Evolutionary conservation across 805 yeast species (phyloP).

Genomic region (Sugiyamaella chiloensis): DNA sequence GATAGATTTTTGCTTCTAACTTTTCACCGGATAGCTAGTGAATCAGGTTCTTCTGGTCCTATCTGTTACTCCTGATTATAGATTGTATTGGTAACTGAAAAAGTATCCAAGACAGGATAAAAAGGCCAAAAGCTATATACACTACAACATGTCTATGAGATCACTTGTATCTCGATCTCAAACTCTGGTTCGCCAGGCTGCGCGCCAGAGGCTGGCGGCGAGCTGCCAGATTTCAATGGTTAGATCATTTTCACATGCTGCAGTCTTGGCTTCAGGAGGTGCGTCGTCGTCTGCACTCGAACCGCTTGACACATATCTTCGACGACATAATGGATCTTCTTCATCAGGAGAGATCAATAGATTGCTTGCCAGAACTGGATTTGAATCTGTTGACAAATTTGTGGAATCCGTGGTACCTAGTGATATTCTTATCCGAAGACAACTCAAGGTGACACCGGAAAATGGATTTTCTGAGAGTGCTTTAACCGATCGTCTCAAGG

Average conservation of each 20-base stretch:
- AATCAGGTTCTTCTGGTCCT: too few relatives aligned
- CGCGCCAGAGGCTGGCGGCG: neutral
- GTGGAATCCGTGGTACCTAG: constrained; percentile 72
- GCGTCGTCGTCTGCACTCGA: constrained; percentile 14
- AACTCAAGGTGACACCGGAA: constrained; percentile 61
- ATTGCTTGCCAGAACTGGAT: constrained; percentile 69
- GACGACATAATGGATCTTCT: constrained; percentile 86
- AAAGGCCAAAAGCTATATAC: too few relatives aligned
- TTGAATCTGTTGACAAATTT: constrained; percentile 65
- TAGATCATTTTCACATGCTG: constrained; percentile 4
- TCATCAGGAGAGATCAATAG: constrained; percentile 54
- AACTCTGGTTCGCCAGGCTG: neutral
- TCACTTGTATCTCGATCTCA: neutral
- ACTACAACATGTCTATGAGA: neutral
- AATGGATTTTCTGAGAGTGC: constrained; percentile 80
- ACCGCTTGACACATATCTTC: constrained; percentile 75
- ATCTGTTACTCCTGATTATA: too few relatives aligned
- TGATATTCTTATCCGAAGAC: constrained; percentile 66
- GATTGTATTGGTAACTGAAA: too few relatives aligned
- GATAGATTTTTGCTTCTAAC: too few relatives aligned
- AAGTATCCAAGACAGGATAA: too few relatives aligned
- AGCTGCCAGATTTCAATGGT: neutral
- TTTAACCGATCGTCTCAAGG: constrained; percentile 64
- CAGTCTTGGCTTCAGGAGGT: neutral
- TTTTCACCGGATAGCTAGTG: too few relatives aligned